Evolutionary conservation across 345 rosid species (phyloP).

Genomic region (Hypericum perforatum): DNA sequence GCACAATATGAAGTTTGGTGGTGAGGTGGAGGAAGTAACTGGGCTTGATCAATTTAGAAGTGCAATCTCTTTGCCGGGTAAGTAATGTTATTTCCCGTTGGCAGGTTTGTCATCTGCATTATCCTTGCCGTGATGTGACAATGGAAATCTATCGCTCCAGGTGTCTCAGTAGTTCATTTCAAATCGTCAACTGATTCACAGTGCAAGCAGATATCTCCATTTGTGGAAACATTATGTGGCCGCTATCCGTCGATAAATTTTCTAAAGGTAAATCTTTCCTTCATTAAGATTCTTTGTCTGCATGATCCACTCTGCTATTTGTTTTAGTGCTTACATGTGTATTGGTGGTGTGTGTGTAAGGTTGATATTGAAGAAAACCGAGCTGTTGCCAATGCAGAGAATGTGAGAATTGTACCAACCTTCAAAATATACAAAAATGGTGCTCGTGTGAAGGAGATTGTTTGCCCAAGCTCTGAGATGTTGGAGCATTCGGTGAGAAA

Average conservation of each 20-base stretch:
- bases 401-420: conserved; percentile 82
- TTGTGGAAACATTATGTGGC: conserved; percentile 61
- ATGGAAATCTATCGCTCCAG: conserved; percentile 27
- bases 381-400: conserved; percentile 53
- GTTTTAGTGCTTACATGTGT: conserved; percentile 4
- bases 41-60: conserved; percentile 70
- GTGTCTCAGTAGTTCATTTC: conserved; percentile 68
- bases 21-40: conserved; percentile 78
- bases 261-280: conserved; percentile 51
- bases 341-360: conserved; percentile 25
- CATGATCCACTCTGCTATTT: background rate
- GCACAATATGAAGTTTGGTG: conserved; percentile 84
- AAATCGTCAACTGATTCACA: conserved; percentile 45
- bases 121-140: background rate
- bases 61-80: conserved; percentile 72
- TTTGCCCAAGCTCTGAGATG: conserved; percentile 80
- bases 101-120: background rate
- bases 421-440: conserved; percentile 92
- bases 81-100: background rate
- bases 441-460: conserved; percentile 70
- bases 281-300: background rate
- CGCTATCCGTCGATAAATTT: conserved; percentile 81
- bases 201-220: conserved; percentile 76
- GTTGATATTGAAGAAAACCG: conserved; percentile 62
- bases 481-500: conserved; percentile 92